These are phyloP conservation scores for Globisporangium perplexum DNA, from an alignment of 352 stramenopile species.

Conservation along the genomic window DNA sequence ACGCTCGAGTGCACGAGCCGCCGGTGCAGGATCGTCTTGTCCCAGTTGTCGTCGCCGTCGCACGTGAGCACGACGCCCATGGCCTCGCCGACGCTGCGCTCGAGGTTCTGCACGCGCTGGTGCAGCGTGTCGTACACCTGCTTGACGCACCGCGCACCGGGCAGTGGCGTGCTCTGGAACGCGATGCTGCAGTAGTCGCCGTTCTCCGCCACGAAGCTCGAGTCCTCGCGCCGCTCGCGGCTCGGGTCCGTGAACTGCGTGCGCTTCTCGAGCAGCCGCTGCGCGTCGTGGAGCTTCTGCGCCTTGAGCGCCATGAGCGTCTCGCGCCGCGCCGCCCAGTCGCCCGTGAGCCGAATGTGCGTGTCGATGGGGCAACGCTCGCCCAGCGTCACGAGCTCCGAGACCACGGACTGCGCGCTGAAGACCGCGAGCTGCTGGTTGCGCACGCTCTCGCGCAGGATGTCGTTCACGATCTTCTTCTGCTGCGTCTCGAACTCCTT, in stretches of 20 bases:
- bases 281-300: slow-evolving; percentile 39
- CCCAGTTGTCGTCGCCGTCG: slow-evolving; percentile 14
- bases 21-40: slow-evolving; percentile 20
- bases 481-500: slow-evolving; percentile 22
- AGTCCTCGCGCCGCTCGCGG: slow-evolving; percentile 6
- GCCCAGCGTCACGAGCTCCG: slow-evolving; percentile 26
- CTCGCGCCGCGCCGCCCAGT: slow-evolving; percentile 24
- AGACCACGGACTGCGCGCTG: slow-evolving; percentile 35
- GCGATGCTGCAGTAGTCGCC: slow-evolving; percentile 13
- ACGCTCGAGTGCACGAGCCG: slow-evolving; percentile 13
- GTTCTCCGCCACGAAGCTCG: slow-evolving; percentile 4
- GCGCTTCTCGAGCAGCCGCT: slow-evolving; percentile 37
- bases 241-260: slow-evolving; percentile 34
- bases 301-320: slow-evolving; percentile 37
- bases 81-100: slow-evolving; percentile 9
- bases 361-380: slow-evolving; percentile 31
- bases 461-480: slow-evolving; percentile 36
- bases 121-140: slow-evolving; percentile 13
- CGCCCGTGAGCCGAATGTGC: slow-evolving; percentile 36
- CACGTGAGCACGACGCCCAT: slow-evolving; percentile 14
- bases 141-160: slow-evolving; percentile 3
- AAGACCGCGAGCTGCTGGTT: slow-evolving; percentile 45
- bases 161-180: slow-evolving; percentile 9
- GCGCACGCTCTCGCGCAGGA: slow-evolving; percentile 33
- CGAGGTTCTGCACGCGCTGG: slow-evolving; percentile 13